Evolutionary conservation across 2,329 filamentous ascomycete species (phyloP).

Genomic region (Stachybotrys chartarum): DNA sequence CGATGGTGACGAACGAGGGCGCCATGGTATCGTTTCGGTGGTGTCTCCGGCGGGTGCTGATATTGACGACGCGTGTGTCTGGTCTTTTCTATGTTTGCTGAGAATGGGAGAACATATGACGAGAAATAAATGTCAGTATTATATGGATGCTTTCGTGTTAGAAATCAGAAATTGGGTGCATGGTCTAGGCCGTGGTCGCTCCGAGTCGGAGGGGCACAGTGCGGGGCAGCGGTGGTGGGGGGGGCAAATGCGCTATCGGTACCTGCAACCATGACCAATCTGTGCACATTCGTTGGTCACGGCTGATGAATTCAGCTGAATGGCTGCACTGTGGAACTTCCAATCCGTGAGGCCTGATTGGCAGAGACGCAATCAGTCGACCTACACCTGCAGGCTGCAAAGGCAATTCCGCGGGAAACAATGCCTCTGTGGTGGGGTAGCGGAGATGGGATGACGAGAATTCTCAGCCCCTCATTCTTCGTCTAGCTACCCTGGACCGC

Average conservation of each 20-base stretch:
- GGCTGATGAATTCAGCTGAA: not conserved
- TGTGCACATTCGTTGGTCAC: not conserved
- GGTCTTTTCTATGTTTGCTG: not conserved
- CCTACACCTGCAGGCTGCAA: too few relatives aligned
- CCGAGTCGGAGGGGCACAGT: not conserved
- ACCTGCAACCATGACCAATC: not conserved
- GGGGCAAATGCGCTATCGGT: not conserved
- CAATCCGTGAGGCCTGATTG: not conserved
- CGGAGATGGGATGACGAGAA: too few relatives aligned
- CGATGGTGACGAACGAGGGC: slow-evolving; percentile 46
- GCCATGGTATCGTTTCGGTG: slow-evolving; percentile 29
- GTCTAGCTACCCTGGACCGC: too few relatives aligned
- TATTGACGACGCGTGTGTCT: not conserved
- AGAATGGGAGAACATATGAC: not conserved
- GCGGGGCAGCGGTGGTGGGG: not conserved
- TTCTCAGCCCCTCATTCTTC: too few relatives aligned
- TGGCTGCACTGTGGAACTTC: not conserved
- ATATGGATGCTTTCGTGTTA: not conserved
- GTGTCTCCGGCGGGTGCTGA: not conserved
- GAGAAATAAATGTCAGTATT: not conserved
- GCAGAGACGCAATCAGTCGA: too few relatives aligned
- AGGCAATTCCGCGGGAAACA: not conserved
- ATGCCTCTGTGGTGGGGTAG: too few relatives aligned
- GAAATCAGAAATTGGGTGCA: not conserved
- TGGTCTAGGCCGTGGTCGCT: not conserved